Percentiles rank a stretch among this genome's conserved stretches.
These are phyloP conservation scores for Isatis tinctoria DNA, from an alignment of 345 rosid genomes.

Conservation along the genomic window DNA sequence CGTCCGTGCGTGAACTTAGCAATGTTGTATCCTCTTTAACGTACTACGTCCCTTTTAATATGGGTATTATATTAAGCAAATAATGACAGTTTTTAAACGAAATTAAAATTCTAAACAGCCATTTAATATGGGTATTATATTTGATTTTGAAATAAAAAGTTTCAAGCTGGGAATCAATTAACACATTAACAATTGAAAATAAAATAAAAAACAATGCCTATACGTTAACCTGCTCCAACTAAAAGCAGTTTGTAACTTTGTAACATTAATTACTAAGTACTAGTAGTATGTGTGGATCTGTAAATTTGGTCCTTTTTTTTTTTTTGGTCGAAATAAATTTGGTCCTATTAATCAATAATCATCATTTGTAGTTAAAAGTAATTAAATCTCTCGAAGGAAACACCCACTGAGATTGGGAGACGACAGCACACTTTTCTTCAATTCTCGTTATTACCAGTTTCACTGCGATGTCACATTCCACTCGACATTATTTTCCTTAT, in stretches of 20 bases:
- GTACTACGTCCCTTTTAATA: neutral
- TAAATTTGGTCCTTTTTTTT: neutral
- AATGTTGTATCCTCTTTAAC: slow-evolving; percentile 1
- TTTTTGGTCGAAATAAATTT: too few species aligned
- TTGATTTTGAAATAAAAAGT: neutral
- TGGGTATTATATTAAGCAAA: neutral
- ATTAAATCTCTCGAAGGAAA: slow-evolving; percentile 12
- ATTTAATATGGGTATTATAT: too few species aligned
- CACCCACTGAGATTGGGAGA: slow-evolving; percentile 25
- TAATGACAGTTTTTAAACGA: neutral
- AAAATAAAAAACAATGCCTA: neutral
- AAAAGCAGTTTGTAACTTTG: slow-evolving; percentile 14
- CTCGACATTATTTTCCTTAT: neutral
- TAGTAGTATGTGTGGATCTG: slow-evolving; percentile 8
- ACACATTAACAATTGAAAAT: neutral
- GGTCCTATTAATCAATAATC: neutral
- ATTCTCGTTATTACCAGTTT: slow-evolving; percentile 23
- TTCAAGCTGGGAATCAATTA: neutral
- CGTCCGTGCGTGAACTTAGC: slow-evolving; percentile 29
- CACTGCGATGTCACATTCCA: slow-evolving; percentile 31
- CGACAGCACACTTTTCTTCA: slow-evolving; percentile 24
- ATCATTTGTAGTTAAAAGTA: neutral
- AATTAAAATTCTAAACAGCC: neutral
- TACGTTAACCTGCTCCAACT: slow-evolving; percentile 27
- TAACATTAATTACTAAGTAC: too few species aligned